Evolutionary conservation across 148 eudicot genomes (phyloP).

Genomic region (Agrostemma githago): DNA sequence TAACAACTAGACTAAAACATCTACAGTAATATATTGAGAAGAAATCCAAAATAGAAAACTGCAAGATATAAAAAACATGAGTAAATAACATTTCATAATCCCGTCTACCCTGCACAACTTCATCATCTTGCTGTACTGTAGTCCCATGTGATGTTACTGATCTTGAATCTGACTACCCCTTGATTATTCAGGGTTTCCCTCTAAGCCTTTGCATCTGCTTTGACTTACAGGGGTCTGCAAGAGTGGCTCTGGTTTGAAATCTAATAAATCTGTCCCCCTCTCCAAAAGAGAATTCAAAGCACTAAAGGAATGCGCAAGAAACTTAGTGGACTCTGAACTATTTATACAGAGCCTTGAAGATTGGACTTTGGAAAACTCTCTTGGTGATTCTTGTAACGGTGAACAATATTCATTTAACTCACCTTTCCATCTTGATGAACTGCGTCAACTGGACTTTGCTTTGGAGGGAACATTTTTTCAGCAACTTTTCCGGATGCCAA

Average conservation of each 20-base stretch:
- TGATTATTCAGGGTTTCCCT: neutral
- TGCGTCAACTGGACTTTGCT: conserved; percentile 63
- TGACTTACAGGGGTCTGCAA: conserved; percentile 42
- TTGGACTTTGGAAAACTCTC: conserved; percentile 53
- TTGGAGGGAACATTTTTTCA: conserved; percentile 62
- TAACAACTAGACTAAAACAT: too few relatives aligned
- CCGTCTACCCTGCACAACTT: neutral
- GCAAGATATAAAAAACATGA: too few relatives aligned
- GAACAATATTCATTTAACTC: conserved; percentile 43
- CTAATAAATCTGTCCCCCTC: conserved; percentile 44
- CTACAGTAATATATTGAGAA: too few relatives aligned
- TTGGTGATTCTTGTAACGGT: conserved; percentile 34
- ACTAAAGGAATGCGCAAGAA: conserved; percentile 48
- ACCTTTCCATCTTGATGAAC: conserved; percentile 59
- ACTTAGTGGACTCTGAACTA: conserved; percentile 47
- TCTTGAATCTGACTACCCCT: neutral
- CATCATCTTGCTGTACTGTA: neutral
- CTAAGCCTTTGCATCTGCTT: neutral
- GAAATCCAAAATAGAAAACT: too few relatives aligned
- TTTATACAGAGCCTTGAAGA: conserved; percentile 57
- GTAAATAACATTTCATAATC: neutral
- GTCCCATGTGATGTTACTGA: neutral
- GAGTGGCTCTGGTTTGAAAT: conserved; percentile 40
- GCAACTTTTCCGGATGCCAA: conserved; percentile 80
- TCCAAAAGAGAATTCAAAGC: conserved; percentile 47